phyloP scores from a whole-genome alignment of 2,329 filamentous ascomycete genomes.

The Botrytis deweyae region DNA sequence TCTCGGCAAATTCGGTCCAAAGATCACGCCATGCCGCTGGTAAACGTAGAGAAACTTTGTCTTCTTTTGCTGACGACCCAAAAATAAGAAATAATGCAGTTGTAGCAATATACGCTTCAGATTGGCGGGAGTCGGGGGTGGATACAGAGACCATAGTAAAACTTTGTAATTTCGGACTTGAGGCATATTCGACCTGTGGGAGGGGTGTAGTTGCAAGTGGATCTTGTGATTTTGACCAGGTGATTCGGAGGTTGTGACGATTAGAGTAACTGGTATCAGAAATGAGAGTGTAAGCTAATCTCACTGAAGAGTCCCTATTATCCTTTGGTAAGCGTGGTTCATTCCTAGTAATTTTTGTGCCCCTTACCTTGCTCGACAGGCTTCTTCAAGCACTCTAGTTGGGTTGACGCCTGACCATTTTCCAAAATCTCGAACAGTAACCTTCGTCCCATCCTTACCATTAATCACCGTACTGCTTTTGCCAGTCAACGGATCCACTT shows the following conservation, averaged over 20 bases:
- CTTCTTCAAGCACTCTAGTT: slow-evolving; percentile 75
- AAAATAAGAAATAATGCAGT: slow-evolving; percentile 80
- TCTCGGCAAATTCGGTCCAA: slow-evolving; percentile 74
- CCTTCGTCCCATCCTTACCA: slow-evolving; percentile 51
- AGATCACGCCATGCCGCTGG: slow-evolving; percentile 81
- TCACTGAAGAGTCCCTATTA: slow-evolving; percentile 66
- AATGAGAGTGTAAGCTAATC: slow-evolving; percentile 65
- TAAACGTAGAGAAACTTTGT: slow-evolving; percentile 77
- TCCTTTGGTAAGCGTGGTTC: slow-evolving; percentile 16
- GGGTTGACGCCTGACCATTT: slow-evolving; percentile 77
- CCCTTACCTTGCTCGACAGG: slow-evolving; percentile 73
- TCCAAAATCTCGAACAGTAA: slow-evolving; percentile 78
- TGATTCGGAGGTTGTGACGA: slow-evolving; percentile 70
- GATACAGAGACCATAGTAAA: slow-evolving; percentile 75
- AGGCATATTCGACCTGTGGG: slow-evolving; percentile 36
- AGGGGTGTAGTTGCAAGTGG: slow-evolving; percentile 42
- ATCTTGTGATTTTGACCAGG: slow-evolving; percentile 75
- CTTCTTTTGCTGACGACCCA: slow-evolving; percentile 74
- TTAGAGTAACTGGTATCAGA: slow-evolving; percentile 75
- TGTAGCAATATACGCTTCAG: slow-evolving; percentile 83
- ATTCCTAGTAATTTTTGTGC: background rate
- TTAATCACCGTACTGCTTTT: slow-evolving; percentile 57
- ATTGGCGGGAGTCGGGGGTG: slow-evolving; percentile 74
- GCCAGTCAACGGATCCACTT: slow-evolving; percentile 58
- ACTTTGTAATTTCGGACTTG: slow-evolving; percentile 52